Percentiles rank a stretch among this genome's conserved stretches.
Evolutionary conservation across 352 stramenopile genomes (phyloP).

Genomic region (Globisporangium radiosum): DNA sequence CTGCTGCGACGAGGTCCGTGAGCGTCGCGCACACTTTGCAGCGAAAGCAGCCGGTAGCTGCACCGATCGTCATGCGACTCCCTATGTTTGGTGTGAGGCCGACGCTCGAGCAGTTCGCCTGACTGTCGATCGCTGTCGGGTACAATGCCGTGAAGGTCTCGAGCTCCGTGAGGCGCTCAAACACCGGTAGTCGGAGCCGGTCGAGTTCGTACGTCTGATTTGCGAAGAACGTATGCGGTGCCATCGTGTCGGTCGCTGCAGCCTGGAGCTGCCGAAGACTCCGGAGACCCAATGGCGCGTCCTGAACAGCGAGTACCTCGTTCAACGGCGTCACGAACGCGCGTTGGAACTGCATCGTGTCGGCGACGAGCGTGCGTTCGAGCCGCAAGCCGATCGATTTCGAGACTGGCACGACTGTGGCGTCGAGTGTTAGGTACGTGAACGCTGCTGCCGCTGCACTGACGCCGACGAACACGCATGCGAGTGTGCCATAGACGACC

Average conservation of each 20-base stretch:
- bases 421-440: constrained; percentile 27
- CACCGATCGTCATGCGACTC: constrained; percentile 51
- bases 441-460: constrained; percentile 17
- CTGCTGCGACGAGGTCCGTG: constrained; percentile 19
- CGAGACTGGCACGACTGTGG: constrained; percentile 23
- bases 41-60: constrained; percentile 47
- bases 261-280: constrained; percentile 26
- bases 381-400: constrained; percentile 19
- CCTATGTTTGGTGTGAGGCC: constrained; percentile 39
- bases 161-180: constrained; percentile 32
- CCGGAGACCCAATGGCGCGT: constrained; percentile 6
- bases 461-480: constrained; percentile 23
- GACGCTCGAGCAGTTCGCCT: constrained; percentile 31
- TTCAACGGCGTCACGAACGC: constrained; percentile 30
- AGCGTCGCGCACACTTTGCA: constrained; percentile 52
- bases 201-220: constrained; percentile 31
- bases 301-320: constrained; percentile 15
- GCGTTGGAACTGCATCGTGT: constrained; percentile 30
- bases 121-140: constrained; percentile 27
- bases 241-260: constrained; percentile 15
- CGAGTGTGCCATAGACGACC: constrained; percentile 28
- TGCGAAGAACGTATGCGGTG: constrained; percentile 38
- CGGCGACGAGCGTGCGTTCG: constrained; percentile 18
- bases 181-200: constrained; percentile 28
- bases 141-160: constrained; percentile 34